Percentiles rank a stretch among this genome's conserved stretches.
phyloP scores from a whole-genome alignment of 805 yeast genomes.

The Barnettozyma botsteinii region DNA sequence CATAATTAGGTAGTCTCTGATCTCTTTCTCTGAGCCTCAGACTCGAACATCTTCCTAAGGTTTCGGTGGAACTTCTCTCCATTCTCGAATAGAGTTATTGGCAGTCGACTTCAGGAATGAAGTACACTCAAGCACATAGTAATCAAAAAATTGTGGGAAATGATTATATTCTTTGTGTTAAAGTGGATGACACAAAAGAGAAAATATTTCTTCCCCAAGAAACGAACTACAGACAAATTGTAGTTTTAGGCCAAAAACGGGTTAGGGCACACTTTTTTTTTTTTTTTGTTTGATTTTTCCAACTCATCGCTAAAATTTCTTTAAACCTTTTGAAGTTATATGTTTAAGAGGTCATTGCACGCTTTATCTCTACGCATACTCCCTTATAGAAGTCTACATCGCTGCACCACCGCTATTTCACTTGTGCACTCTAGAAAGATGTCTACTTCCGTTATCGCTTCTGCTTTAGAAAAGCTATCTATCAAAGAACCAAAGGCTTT shows the following conservation, averaged over 20 bases:
- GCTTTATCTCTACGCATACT: neutral
- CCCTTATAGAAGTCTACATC: neutral
- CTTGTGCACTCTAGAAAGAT: conserved; percentile 13
- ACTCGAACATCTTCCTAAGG: neutral
- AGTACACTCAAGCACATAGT: too few species aligned
- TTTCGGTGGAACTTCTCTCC: neutral
- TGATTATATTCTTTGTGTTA: too few species aligned
- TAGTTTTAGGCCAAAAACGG: neutral
- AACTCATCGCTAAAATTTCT: conserved; percentile 4
- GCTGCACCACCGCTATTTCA: neutral
- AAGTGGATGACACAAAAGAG: too few species aligned
- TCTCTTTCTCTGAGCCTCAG: neutral
- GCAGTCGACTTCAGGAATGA: too few species aligned
- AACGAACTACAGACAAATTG: conserved; percentile 2
- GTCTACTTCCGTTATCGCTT: conserved; percentile 26
- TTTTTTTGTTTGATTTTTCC: neutral
- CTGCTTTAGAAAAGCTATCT: conserved; percentile 30
- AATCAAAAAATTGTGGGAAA: too few species aligned
- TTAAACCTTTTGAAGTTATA: neutral
- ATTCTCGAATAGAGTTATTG: neutral
- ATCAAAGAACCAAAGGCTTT: conserved; percentile 37
- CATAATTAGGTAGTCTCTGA: conserved; percentile 17
- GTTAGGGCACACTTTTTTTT: neutral
- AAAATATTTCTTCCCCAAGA: neutral
- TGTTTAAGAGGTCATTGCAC: neutral